Evolutionary conservation across 305 asterid genomes (phyloP).

Genomic region (Withania somnifera): DNA sequence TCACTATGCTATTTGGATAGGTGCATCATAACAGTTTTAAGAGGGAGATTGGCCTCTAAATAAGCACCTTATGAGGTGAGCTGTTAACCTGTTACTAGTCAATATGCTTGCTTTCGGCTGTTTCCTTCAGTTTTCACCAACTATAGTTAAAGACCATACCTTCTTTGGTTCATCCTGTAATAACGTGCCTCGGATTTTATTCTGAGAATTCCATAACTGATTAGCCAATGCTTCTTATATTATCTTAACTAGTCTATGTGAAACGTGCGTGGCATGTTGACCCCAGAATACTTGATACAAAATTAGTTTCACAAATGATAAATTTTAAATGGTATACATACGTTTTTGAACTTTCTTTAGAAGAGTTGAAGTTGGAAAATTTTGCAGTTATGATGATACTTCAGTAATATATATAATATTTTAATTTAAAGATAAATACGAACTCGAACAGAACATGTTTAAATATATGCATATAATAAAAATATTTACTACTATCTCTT

Average conservation of each 20-base stretch:
- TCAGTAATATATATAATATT: too few species aligned
- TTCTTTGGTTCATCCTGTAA: neutral
- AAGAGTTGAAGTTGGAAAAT: too few species aligned
- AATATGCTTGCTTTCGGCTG: neutral
- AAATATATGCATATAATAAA: too few species aligned
- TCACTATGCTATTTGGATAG: neutral
- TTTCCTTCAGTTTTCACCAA: neutral
- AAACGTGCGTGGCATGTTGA: too few species aligned
- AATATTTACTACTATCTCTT: too few species aligned
- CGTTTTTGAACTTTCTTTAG: too few species aligned
- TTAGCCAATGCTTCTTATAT: neutral
- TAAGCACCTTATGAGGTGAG: neutral
- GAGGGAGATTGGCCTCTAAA: neutral
- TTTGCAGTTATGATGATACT: too few species aligned
- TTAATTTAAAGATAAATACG: too few species aligned
- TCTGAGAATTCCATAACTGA: neutral
- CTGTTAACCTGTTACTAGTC: neutral
- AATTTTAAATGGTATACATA: too few species aligned
- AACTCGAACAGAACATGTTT: too few species aligned
- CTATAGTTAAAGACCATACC: neutral
- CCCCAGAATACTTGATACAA: too few species aligned
- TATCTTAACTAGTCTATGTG: neutral
- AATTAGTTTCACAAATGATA: too few species aligned
- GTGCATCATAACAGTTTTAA: neutral
- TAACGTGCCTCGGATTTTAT: neutral